phyloP scores from a whole-genome alignment of 306 rosid species.

The Canavalia ensiformis region DNA sequence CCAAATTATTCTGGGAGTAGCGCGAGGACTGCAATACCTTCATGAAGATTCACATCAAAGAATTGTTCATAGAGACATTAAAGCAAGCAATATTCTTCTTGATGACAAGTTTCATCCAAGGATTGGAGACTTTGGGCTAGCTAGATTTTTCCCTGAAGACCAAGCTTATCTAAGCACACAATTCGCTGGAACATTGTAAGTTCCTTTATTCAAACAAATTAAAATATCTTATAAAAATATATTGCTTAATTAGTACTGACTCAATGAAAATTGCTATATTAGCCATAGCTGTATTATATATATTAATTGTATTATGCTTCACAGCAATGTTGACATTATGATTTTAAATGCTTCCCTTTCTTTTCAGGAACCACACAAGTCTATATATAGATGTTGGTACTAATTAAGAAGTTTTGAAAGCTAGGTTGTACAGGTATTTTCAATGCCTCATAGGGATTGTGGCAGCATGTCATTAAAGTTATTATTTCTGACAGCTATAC shows the following conservation, averaged over 20 bases:
- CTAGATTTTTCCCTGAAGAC: conserved; percentile 94
- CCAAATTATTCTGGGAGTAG: conserved; percentile 84
- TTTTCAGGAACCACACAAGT: too few relatives aligned
- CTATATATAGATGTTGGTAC: too few relatives aligned
- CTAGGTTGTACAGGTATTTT: background rate
- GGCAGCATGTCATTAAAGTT: background rate
- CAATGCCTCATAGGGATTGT: too few relatives aligned
- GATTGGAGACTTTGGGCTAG: conserved; percentile 95
- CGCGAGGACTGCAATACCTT: conserved; percentile 88
- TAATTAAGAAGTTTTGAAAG: background rate
- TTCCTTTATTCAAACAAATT: conserved; percentile 2
- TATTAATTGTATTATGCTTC: background rate
- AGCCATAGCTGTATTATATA: background rate
- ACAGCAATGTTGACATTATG: background rate
- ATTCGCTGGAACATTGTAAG: conserved; percentile 95
- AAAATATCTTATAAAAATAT: background rate
- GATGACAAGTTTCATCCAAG: conserved; percentile 82
- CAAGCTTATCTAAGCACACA: conserved; percentile 90
- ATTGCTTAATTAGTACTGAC: background rate
- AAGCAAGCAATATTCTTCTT: conserved; percentile 97
- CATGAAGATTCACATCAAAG: conserved; percentile 91
- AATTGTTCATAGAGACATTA: conserved; percentile 90
- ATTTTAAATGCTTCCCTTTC: background rate
- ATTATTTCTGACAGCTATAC: background rate
- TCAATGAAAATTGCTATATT: background rate